A percentile compares a stretch with the other conserved stretches of the same genome.
phyloP scores from a whole-genome alignment of 441 rosid genomes.

The Bocquillonia castaneifolia region DNA sequence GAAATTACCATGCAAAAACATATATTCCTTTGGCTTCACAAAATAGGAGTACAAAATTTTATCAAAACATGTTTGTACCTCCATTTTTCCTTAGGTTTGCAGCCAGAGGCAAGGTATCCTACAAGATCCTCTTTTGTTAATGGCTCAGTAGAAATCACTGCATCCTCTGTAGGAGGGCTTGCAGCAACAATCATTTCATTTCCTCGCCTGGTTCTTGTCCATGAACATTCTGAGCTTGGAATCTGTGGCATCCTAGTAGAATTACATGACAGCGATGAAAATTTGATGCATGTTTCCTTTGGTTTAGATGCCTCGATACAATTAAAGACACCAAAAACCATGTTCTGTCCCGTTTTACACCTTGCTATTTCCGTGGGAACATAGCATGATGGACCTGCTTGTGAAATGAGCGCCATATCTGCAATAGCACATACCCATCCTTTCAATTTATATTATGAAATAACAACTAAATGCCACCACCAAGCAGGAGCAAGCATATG shows the following conservation, averaged over 20 bases:
- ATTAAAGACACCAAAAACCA: conserved; percentile 27
- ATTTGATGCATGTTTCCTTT: conserved; percentile 32
- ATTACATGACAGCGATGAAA: conserved; percentile 38
- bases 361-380: conserved; percentile 30
- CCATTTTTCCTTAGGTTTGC: conserved; percentile 87
- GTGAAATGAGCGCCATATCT: conserved; percentile 54
- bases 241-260: conserved; percentile 17
- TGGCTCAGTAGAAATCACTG: conserved; percentile 62
- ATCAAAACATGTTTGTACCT: conserved; percentile 41
- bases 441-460: not conserved
- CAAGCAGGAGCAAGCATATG: too few relatives aligned
- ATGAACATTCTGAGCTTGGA: conserved; percentile 23
- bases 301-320: conserved; percentile 33
- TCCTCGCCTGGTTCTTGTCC: conserved; percentile 40
- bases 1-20: not conserved
- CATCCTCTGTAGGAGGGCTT: conserved; percentile 88
- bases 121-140: conserved; percentile 84
- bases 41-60: not conserved
- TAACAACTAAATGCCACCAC: not conserved
- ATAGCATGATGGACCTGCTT: conserved; percentile 40
- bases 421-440: conserved; percentile 2
- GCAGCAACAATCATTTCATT: conserved; percentile 57
- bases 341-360: conserved; percentile 31
- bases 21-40: not conserved
- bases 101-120: conserved; percentile 83